A percentile compares a stretch with the other conserved stretches of the same genome.
phyloP scores from a whole-genome alignment of 2,329 filamentous ascomycete genomes.

The Botrytis cinerea region DNA sequence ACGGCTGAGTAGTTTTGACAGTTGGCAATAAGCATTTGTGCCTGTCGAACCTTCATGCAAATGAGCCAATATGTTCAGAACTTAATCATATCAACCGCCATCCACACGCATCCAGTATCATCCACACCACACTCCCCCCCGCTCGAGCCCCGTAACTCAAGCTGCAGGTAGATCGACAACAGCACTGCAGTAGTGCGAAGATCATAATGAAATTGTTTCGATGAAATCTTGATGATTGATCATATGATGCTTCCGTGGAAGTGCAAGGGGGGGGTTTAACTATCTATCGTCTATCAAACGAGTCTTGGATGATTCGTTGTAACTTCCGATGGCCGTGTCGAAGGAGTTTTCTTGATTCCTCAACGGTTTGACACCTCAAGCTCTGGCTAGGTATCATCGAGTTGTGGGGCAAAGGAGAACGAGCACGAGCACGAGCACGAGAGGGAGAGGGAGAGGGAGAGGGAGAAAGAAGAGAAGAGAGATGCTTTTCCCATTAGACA shows the following conservation, averaged over 20 bases:
- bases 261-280: background rate
- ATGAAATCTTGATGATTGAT: conserved; percentile 11
- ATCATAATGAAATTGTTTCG: conserved; percentile 1
- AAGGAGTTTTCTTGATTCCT: background rate
- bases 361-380: background rate
- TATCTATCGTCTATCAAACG: background rate
- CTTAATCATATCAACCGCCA: background rate
- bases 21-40: conserved; percentile 13
- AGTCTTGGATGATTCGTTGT: background rate
- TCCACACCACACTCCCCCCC: background rate
- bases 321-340: background rate
- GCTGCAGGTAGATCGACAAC: conserved; percentile 10
- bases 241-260: conserved; percentile 11
- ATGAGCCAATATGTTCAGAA: background rate
- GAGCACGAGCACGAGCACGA: background rate
- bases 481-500: background rate
- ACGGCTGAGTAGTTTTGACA: conserved; percentile 5
- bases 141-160: background rate
- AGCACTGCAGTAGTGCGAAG: conserved; percentile 12
- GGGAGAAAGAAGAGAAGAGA: background rate
- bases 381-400: background rate
- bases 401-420: background rate
- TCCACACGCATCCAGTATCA: background rate
- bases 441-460: too few relatives aligned
- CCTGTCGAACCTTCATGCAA: background rate